These are phyloP conservation scores for Aspergillus texensis DNA, from an alignment of 2,329 filamentous ascomycete genomes.

Conservation along the genomic window DNA sequence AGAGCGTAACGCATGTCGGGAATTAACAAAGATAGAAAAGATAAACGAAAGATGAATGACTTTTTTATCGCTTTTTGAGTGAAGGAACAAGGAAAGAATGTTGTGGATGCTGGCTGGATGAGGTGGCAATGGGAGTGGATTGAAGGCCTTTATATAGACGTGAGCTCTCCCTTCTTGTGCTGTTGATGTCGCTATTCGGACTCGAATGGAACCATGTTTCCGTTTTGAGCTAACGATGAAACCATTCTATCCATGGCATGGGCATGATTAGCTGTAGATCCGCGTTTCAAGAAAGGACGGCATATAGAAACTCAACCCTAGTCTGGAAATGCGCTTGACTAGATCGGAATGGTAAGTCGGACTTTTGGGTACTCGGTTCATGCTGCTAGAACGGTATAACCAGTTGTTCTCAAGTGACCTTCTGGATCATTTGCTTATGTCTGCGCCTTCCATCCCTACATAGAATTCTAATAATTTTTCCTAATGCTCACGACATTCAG, in stretches of 20 bases:
- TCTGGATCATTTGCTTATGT: not conserved
- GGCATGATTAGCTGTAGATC: not conserved
- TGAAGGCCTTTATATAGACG: not conserved
- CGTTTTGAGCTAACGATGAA: not conserved
- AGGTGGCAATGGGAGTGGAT: not conserved
- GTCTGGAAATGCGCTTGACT: not conserved
- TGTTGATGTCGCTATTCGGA: not conserved
- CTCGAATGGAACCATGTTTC: not conserved
- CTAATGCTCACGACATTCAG: not conserved
- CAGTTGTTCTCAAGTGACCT: not conserved
- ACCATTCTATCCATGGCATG: not conserved
- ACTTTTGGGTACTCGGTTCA: not conserved
- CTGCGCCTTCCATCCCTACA: not conserved
- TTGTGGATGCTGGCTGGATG: not conserved
- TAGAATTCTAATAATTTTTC: fast-evolving
- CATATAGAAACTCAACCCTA: too few relatives aligned
- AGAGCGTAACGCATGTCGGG: not conserved
- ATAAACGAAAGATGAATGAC: not conserved
- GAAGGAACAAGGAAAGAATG: not conserved
- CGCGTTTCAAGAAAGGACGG: not conserved
- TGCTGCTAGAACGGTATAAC: not conserved
- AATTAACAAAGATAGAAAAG: not conserved
- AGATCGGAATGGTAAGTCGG: not conserved
- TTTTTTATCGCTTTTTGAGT: not conserved
- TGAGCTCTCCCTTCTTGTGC: not conserved